phyloP scores from a whole-genome alignment of 2,329 filamentous ascomycete genomes.

The Xylariomycetidae sp. region DNA sequence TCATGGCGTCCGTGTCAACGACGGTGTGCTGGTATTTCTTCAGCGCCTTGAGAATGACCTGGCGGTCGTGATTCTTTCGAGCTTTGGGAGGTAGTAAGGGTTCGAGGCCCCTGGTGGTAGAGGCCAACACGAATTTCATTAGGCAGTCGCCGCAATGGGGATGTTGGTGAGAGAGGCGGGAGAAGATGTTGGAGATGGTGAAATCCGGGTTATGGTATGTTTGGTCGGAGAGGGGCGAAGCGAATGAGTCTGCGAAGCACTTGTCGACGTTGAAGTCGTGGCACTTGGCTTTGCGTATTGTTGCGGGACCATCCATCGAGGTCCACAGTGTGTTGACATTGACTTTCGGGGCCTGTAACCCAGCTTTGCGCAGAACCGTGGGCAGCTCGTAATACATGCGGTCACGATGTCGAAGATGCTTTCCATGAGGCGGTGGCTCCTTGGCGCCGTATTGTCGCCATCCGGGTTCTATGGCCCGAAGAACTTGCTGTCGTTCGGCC shows the following conservation, averaged over 20 bases:
- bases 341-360: constrained; percentile 32
- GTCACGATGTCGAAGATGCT: too few relatives aligned
- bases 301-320: constrained; percentile 33
- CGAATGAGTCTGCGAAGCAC: constrained; percentile 36
- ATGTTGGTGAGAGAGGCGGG: constrained; percentile 30
- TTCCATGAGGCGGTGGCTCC: constrained; percentile 11
- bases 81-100: constrained; percentile 29
- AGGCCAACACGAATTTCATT: constrained; percentile 32
- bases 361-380: constrained; percentile 29
- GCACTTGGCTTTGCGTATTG: constrained; percentile 34
- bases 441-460: constrained; percentile 23
- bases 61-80: constrained; percentile 22
- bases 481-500: constrained; percentile 30
- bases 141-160: constrained; percentile 36
- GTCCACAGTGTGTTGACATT: constrained; percentile 37
- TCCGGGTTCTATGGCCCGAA: constrained; percentile 31
- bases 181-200: constrained; percentile 31
- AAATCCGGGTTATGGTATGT: constrained; percentile 30
- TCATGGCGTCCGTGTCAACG: constrained; percentile 33
- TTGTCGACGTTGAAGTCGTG: constrained; percentile 34
- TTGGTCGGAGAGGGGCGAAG: constrained; percentile 28
- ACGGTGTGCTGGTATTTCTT: constrained; percentile 36
- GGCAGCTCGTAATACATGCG: constrained; percentile 33
- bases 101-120: constrained; percentile 27
- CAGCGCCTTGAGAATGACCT: constrained; percentile 20